Conservation (phyloP, 495 filamentous ascomycete species). For the Penicillium waksmanii region DNA sequence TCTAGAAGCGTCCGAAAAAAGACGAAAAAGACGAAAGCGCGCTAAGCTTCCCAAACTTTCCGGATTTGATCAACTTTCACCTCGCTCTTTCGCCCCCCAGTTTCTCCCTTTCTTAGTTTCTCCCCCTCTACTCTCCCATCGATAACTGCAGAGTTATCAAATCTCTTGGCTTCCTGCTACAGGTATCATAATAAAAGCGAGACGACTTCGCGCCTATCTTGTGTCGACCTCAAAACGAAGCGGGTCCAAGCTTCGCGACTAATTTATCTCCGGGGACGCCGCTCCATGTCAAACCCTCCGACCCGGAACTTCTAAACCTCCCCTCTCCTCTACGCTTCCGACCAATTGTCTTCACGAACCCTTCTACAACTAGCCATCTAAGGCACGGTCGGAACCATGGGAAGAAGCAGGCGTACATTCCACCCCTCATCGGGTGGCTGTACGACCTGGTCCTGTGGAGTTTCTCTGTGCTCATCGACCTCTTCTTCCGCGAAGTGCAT, state of each 20-base stretch:
- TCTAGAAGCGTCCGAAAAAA: constrained; percentile 30
- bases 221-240: constrained; percentile 16
- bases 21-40: constrained; percentile 15
- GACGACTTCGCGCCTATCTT: neutral
- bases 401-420: constrained; percentile 58
- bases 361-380: neutral
- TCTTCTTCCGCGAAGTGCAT: constrained; percentile 98
- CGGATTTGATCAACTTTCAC: constrained; percentile 11
- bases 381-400: constrained; percentile 26
- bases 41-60: constrained; percentile 22
- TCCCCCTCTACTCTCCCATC: neutral
- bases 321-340: neutral
- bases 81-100: neutral
- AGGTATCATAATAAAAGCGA: neutral
- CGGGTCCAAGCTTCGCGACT: constrained; percentile 26
- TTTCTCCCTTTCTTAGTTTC: constrained; percentile 2
- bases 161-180: constrained; percentile 4
- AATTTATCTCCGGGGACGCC: constrained; percentile 10
- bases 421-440: constrained; percentile 71
- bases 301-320: neutral
- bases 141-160: neutral
- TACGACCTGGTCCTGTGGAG: constrained; percentile 84
- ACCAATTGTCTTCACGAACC: neutral
- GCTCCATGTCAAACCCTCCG: constrained; percentile 29
- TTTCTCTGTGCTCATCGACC: constrained; percentile 83